Percentiles rank a stretch among this genome's conserved stretches.
Conservation (phyloP, 345 rosid genomes). For the Hypericum perforatum region DNA sequence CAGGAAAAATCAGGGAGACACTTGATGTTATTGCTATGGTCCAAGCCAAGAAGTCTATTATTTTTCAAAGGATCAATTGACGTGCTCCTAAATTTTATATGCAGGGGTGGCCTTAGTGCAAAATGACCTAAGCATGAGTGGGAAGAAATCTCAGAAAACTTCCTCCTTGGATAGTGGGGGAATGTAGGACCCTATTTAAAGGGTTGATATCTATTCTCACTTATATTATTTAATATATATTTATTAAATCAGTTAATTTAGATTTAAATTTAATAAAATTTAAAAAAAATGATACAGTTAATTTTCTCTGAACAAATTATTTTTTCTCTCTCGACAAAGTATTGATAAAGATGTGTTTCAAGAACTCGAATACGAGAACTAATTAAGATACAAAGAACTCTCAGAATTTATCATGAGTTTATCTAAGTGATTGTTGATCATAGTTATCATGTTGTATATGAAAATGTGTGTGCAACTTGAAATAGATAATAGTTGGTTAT, state of each 20-base stretch:
- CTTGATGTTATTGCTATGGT: conserved; percentile 17
- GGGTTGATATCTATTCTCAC: no score
- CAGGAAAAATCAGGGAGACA: conserved; percentile 10
- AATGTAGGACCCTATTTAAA: conserved; percentile 27
- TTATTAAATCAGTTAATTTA: no score
- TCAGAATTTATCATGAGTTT: no score
- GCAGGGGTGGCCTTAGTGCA: conserved; percentile 35
- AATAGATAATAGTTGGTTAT: conserved; percentile 12
- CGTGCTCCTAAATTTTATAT: conserved; percentile 5
- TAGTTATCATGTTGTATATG: conserved; percentile 24
- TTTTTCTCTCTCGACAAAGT: no score
- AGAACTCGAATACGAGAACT: no score
- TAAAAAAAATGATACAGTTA: no score
- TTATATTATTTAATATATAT: no score
- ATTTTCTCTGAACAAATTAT: no score
- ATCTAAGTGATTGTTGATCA: no score
- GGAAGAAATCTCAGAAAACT: conserved; percentile 10
- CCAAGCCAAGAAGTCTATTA: conserved; percentile 5
- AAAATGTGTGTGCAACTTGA: conserved; percentile 25
- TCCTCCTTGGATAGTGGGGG: conserved; percentile 29
- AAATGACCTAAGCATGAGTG: conserved; percentile 31
- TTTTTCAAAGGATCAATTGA: conserved; percentile 15
- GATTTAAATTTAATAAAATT: no score
- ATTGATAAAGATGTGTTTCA: no score
- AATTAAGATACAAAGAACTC: no score